A percentile compares a stretch with the other conserved stretches of the same genome.
Conservation (phyloP, 106 monocot genomes). For the Iris macrosiphon region DNA sequence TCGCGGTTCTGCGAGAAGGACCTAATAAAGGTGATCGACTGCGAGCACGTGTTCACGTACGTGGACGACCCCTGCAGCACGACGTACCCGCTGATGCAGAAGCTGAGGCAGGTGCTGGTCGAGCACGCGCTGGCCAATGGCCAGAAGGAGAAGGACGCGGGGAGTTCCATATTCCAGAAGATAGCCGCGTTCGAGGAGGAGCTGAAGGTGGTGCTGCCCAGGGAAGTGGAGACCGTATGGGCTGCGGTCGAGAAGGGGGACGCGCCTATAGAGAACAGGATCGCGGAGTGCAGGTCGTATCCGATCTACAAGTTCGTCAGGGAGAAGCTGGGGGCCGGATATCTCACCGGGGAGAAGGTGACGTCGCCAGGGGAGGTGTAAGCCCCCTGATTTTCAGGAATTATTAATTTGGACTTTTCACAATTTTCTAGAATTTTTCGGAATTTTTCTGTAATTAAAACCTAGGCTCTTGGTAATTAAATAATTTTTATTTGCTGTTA, state of each 20-base stretch:
- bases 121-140: slow-evolving; percentile 21
- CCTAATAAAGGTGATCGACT: slow-evolving; percentile 14
- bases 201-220: neutral
- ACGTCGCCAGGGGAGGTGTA: slow-evolving; percentile 32
- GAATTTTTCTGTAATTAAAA: too few species aligned
- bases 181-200: neutral
- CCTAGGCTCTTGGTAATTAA: too few species aligned
- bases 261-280: slow-evolving; percentile 4
- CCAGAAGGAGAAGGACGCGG: too few species aligned
- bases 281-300: slow-evolving; percentile 18
- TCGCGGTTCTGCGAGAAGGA: slow-evolving; percentile 32
- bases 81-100: slow-evolving; percentile 29
- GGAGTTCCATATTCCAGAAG: too few species aligned
- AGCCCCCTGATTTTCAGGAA: too few species aligned
- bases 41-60: slow-evolving; percentile 23
- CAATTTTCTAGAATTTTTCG: too few species aligned
- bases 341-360: slow-evolving; percentile 14
- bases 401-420: too few species aligned
- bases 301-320: slow-evolving; percentile 16
- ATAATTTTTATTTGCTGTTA: too few species aligned
- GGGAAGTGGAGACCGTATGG: neutral
- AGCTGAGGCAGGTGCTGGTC: slow-evolving; percentile 32
- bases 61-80: slow-evolving; percentile 26
- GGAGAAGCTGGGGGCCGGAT: slow-evolving; percentile 7
- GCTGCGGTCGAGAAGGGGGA: neutral